Conservation (phyloP, 352 stramenopile genomes). For the Globisporangium paroecandrum region DNA sequence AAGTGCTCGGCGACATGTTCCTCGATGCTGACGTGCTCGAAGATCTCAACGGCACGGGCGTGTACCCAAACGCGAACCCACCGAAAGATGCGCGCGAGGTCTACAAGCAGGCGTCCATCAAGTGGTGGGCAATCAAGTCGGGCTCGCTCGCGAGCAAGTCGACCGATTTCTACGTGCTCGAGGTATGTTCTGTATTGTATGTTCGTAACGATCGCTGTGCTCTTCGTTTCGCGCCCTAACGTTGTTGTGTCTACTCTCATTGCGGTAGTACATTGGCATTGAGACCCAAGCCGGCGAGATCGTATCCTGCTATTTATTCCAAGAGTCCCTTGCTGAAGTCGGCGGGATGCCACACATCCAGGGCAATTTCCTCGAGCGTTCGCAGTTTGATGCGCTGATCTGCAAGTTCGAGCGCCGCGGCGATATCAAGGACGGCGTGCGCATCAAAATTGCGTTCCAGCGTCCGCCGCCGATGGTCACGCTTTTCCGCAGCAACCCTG, state of each 20-base stretch:
- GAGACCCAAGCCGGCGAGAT: conserved; percentile 73
- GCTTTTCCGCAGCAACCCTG: conserved; percentile 79
- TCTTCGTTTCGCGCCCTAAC: conserved; percentile 4
- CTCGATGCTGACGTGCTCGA: conserved; percentile 83
- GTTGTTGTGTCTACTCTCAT: conserved; percentile 9
- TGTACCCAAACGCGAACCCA: conserved; percentile 74
- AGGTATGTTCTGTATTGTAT: conserved; percentile 29
- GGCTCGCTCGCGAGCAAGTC: conserved; percentile 74
- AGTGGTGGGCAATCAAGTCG: conserved; percentile 88
- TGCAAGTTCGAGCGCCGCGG: conserved; percentile 82
- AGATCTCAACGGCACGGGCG: conserved; percentile 72
- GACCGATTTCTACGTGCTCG: conserved; percentile 83
- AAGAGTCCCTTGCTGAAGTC: conserved; percentile 81
- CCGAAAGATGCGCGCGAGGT: conserved; percentile 62
- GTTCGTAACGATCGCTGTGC: background rate
- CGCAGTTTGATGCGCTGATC: conserved; percentile 81
- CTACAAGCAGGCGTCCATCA: conserved; percentile 87
- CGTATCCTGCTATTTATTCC: conserved; percentile 81
- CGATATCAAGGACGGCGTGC: conserved; percentile 71
- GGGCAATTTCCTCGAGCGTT: conserved; percentile 73
- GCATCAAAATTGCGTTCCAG: conserved; percentile 85
- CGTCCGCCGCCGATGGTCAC: conserved; percentile 74
- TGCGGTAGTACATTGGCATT: conserved; percentile 72
- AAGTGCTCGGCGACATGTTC: conserved; percentile 77
- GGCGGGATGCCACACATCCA: conserved; percentile 81